These are phyloP conservation scores for Acer saccharum DNA, from an alignment of 345 rosid genomes.

Conservation along the genomic window DNA sequence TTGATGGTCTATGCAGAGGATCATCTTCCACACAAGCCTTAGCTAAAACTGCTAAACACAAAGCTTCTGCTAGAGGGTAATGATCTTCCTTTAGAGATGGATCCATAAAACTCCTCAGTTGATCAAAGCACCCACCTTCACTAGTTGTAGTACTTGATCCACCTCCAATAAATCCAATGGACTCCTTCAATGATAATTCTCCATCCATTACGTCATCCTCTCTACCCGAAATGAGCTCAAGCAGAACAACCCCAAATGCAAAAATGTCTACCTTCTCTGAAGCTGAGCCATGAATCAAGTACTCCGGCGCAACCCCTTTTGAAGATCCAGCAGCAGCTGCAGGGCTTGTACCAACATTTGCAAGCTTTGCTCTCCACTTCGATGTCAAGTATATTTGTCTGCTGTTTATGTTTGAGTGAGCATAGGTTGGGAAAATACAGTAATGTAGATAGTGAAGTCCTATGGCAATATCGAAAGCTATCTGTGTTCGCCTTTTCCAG, in stretches of 20 bases:
- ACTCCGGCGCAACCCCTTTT: conserved; percentile 37
- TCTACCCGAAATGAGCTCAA: conserved; percentile 53
- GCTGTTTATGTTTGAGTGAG: conserved; percentile 41
- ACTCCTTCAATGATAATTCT: conserved; percentile 38
- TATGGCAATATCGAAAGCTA: conserved; percentile 51
- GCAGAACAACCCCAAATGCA: conserved; percentile 52
- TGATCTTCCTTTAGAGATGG: conserved; percentile 42
- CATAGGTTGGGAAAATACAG: conserved; percentile 53
- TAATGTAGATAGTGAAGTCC: conserved; percentile 54
- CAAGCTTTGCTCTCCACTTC: conserved; percentile 57
- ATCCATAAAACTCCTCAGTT: conserved; percentile 56
- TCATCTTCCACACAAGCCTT: conserved; percentile 62
- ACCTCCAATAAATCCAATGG: conserved; percentile 46
- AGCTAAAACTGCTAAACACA: conserved; percentile 58
- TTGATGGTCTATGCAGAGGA: conserved; percentile 56
- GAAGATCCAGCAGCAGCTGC: conserved; percentile 11
- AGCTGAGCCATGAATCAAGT: conserved; percentile 17
- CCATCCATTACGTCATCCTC: conserved; percentile 28
- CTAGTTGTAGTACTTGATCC: conserved; percentile 8
- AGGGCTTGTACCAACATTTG: conserved; percentile 32
- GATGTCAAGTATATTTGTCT: conserved; percentile 42
- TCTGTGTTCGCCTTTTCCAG: conserved; percentile 43
- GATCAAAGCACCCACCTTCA: conserved; percentile 61
- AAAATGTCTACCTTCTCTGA: conserved; percentile 50
- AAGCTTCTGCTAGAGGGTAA: conserved; percentile 53